Base-by-base conservation (phyloP, 306 rosid species). In the Dalbergia oliveri region DNA sequence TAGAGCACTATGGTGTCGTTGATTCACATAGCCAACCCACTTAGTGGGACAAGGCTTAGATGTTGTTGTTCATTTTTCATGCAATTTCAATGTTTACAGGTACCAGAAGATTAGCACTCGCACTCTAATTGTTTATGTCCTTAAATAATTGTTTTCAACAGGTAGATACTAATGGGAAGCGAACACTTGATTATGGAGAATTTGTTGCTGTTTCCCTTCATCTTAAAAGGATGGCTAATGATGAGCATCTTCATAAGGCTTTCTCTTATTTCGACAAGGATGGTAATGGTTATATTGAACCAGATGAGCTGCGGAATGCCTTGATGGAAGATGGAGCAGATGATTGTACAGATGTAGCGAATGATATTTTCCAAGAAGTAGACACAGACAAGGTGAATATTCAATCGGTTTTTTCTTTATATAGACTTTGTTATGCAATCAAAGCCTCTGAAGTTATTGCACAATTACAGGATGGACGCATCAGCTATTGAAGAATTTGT, bases 321-420 rank as follows among this genome's bases (percentile, higher is more conserved):
- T 81, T 95, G 89, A 94, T 88, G 90, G 98, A 95, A 89, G 98
- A 93, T 67, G 99, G 98, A 76, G 87, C 89, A 4, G 98, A 93
- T 45, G 98, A 95, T 89, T 93, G 96, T 91, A 84, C 98, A 90
- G 98, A 89, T 82, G 97, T 95, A 58, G 98, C 98, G 49, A 93
- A 93, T 83, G 99, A 95, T 85, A 95, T 95, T 79, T 95, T 95
- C 85, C 99, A 81, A 39, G 99, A 95, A 92, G 99, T 95, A 62
- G 99, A 95, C 89, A 89, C 94, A 5, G 97, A 95, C 94, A 95
- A 95, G 97, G 99, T 95, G 83, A 81, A 73, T 77, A 75, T 21
- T 45, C 1, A 23, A 51, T 54, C 11, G 34, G 34, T 23, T 73
- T 37, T 73, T 26, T n/a, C 49, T 11, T 62, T 59, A n/a, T 64